Base-by-base conservation (phyloP, 305 asterid genomes). In the Fraxinus angustifolia region DNA sequence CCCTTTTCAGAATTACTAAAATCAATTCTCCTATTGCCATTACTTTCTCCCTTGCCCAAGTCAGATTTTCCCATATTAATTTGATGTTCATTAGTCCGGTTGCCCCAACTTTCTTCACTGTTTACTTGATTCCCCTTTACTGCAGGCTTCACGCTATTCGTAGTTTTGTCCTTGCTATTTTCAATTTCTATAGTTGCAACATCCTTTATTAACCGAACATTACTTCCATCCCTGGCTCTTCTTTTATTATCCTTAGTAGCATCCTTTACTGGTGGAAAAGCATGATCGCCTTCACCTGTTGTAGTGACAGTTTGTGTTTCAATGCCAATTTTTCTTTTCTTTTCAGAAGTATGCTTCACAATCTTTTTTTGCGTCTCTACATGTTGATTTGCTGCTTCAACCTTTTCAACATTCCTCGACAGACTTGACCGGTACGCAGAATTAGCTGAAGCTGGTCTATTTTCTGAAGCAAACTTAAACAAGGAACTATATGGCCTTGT, bases 401-500 rank as follows among this genome's bases (percentile, higher is more conserved):
- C 86, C 83, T 82, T 82, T 62, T 84, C 91, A 78, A 73, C 85
- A 71, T 83, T 87, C 86, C 80, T 88, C 70, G 78, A 82, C 84
- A 78, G 87, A 80, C 75, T 84, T 78, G 84, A 82, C 79, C 79
- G 80, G 80, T 85, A 87, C 8, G 74, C 86, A 19, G 89, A 83
- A 56, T 85, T 82, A 73, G 86, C 90, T 40, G 87, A 82, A 75
- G 74, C 85, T 56, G 87, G 78, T 67, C 83, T 85, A 73, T 80
- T 83, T 60, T 76, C 87, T 71, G 75, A 72, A 78, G 80, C 75
- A 45, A 84, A 83, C 82, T 80, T 85, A 80, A 81, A 85, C 26
- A 90, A 81, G 34, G 91, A 89, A 87, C 85, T 85, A 87, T 96
- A 96, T 11, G 98, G 99, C 89, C 87, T 93, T 87, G 84, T 86